Conservation (phyloP, 2,329 filamentous ascomycete species). For the Alternaria metachromatica region DNA sequence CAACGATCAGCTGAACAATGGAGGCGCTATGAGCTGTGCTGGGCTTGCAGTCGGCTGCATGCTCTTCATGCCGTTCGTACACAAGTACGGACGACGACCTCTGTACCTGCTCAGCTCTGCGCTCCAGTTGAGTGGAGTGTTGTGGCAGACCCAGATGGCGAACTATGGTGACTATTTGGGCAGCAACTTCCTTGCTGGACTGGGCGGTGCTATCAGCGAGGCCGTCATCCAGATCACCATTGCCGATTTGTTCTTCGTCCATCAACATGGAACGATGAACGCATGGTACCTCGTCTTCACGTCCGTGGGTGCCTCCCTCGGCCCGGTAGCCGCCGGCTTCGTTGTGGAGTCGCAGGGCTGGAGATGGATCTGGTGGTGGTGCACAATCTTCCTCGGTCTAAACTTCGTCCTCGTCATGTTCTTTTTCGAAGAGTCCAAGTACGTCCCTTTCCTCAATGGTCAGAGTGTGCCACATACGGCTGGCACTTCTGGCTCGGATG, state of each 20-base stretch:
- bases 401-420: constrained; percentile 53
- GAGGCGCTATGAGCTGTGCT: constrained; percentile 54
- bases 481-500: neutral
- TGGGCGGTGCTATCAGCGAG: constrained; percentile 54
- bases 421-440: constrained; percentile 50
- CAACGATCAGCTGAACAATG: constrained; percentile 50
- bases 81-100: constrained; percentile 56
- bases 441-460: constrained; percentile 17
- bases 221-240: constrained; percentile 57
- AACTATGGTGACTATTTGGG: constrained; percentile 54
- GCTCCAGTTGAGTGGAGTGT: constrained; percentile 45
- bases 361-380: constrained; percentile 61
- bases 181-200: constrained; percentile 53
- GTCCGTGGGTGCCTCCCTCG: constrained; percentile 47
- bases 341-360: constrained; percentile 54
- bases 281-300: constrained; percentile 53
- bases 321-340: constrained; percentile 51
- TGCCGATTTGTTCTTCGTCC: constrained; percentile 58
- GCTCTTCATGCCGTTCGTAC: constrained; percentile 55
- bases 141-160: constrained; percentile 55
- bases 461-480: neutral
- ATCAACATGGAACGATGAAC: constrained; percentile 58
- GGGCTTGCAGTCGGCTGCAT: constrained; percentile 52
- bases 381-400: constrained; percentile 49
- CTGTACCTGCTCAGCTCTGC: constrained; percentile 54